Conservation (phyloP, 1,284 basidiomycete genomes). For the Naganishia liquefaciens region DNA sequence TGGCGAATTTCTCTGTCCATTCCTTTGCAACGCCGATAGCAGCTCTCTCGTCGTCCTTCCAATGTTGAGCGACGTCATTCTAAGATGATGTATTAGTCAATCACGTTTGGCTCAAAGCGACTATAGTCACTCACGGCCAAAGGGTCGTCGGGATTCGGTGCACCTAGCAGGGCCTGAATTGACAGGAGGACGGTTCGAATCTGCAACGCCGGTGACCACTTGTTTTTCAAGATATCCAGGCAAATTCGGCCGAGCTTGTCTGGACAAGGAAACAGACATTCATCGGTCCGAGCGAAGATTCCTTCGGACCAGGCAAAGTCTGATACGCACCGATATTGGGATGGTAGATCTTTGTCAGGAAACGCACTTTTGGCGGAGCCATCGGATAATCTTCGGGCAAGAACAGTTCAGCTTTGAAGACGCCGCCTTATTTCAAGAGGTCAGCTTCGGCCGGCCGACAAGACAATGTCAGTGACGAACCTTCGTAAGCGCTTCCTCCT, state of each 20-base stretch:
- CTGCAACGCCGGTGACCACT: conserved; percentile 98
- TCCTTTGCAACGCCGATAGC: conserved; percentile 85
- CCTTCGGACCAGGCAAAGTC: not conserved
- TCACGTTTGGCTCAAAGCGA: not conserved
- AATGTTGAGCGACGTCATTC: conserved; percentile 86
- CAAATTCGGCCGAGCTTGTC: conserved; percentile 98
- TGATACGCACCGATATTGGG: conserved; percentile 86
- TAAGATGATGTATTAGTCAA: not conserved
- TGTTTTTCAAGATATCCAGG: conserved; percentile 97
- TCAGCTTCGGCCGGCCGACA: no score
- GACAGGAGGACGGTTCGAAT: conserved; percentile 97
- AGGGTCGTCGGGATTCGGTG: conserved; percentile 98
- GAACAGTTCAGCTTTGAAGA: conserved; percentile 95
- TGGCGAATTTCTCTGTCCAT: conserved; percentile 85
- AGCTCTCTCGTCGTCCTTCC: conserved; percentile 94
- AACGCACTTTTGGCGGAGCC: conserved; percentile 97
- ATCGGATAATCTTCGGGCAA: conserved; percentile 99
- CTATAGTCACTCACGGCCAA: conserved; percentile 62
- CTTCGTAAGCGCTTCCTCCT: conserved; percentile 88
- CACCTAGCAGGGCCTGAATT: conserved; percentile 89
- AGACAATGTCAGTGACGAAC: conserved; percentile 53
- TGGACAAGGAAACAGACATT: conserved; percentile 48
- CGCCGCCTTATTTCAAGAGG: conserved; percentile 64
- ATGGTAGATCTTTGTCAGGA: conserved; percentile 99
- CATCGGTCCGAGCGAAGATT: not conserved